These are phyloP conservation scores for Syzygium syzygioides DNA, from an alignment of 441 rosid genomes.

Conservation along the genomic window DNA sequence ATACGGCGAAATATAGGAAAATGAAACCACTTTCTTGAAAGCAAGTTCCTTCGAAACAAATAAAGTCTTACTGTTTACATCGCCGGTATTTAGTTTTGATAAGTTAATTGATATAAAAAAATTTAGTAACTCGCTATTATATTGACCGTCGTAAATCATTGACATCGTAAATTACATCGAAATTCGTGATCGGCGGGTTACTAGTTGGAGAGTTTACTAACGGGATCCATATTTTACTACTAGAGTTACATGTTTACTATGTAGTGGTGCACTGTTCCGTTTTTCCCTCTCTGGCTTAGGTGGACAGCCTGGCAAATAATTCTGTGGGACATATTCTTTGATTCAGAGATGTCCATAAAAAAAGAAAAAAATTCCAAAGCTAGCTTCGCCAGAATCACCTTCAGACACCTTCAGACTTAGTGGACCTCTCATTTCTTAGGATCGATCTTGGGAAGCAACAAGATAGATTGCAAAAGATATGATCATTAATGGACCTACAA, in stretches of 20 bases:
- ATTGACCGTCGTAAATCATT: not conserved
- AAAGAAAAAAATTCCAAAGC: not conserved
- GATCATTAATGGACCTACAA: not conserved
- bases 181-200: not conserved
- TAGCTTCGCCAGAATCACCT: not conserved
- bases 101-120: no score
- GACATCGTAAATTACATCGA: not conserved
- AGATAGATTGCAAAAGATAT: not conserved
- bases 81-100: not conserved
- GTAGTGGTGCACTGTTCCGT: not conserved
- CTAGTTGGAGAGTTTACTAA: not conserved
- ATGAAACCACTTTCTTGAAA: not conserved
- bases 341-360: not conserved
- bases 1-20: not conserved
- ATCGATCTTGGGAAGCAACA: not conserved
- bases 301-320: not conserved
- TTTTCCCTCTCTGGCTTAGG: not conserved
- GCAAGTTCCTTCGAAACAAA: not conserved
- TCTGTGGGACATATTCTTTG: not conserved
- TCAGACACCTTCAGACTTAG: not conserved
- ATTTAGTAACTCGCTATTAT: not conserved
- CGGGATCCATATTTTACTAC: not conserved
- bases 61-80: not conserved
- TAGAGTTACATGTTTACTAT: not conserved
- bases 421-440: not conserved